These are phyloP conservation scores for Simplicillium aogashimaense DNA, from an alignment of 2,329 filamentous ascomycete genomes.

Conservation along the genomic window DNA sequence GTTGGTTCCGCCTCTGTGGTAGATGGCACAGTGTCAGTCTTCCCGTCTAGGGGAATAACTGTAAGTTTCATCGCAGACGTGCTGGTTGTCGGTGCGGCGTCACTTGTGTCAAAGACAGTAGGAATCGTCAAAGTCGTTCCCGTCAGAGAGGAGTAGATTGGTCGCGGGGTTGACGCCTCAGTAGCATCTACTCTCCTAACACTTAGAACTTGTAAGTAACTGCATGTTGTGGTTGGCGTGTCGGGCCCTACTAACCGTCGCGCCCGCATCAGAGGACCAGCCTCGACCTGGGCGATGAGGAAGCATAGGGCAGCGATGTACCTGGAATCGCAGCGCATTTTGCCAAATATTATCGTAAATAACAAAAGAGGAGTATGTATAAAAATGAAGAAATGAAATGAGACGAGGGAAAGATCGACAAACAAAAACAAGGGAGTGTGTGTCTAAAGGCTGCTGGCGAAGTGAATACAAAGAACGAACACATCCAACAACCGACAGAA, in stretches of 20 bases:
- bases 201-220: not conserved
- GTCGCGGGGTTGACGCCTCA: slow-evolving; percentile 9
- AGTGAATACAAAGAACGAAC: no score
- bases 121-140: slow-evolving; percentile 10
- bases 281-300: slow-evolving; percentile 19
- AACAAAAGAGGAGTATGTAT: not conserved
- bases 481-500: no score
- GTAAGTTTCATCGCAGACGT: slow-evolving; percentile 3
- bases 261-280: slow-evolving; percentile 23
- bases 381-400: slow-evolving; percentile 6
- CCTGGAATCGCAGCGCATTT: slow-evolving; percentile 12
- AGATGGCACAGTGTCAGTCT: no score
- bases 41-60: slow-evolving; percentile 10
- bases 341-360: not conserved
- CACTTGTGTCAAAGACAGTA: slow-evolving; percentile 6
- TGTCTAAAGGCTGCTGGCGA: no score
- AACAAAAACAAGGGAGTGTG: no score
- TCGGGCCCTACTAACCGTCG: slow-evolving; percentile 14
- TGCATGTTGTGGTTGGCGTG: not conserved
- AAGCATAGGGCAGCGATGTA: slow-evolving; percentile 14
- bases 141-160: slow-evolving; percentile 14
- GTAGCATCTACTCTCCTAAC: slow-evolving; percentile 6
- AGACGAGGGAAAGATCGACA: not conserved
- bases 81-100: not conserved
- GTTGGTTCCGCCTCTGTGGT: no score